These are phyloP conservation scores for Heteromeles arbutifolia DNA, from an alignment of 306 rosid genomes.

Conservation along the genomic window DNA sequence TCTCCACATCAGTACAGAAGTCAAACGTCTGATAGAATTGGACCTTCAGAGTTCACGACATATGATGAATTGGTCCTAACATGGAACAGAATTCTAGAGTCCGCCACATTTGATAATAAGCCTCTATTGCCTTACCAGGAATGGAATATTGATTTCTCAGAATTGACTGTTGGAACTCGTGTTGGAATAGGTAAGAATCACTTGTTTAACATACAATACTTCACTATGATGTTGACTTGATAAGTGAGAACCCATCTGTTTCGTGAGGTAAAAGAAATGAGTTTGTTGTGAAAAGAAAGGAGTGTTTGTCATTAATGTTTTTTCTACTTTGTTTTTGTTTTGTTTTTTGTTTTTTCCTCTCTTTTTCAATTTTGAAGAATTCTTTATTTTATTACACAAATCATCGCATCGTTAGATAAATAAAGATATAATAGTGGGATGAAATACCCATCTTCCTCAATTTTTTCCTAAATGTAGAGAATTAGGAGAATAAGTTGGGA, in stretches of 20 bases:
- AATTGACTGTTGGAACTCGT: slow-evolving; percentile 87
- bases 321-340: too few species aligned
- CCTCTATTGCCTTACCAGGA: slow-evolving; percentile 78
- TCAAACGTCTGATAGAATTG: slow-evolving; percentile 56
- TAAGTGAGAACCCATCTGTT: neutral
- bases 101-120: slow-evolving; percentile 58
- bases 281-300: neutral
- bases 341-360: too few species aligned
- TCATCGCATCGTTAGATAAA: neutral
- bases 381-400: neutral
- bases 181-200: slow-evolving; percentile 81
- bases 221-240: neutral
- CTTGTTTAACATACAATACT: neutral
- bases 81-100: slow-evolving; percentile 83
- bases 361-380: too few species aligned
- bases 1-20: slow-evolving; percentile 82
- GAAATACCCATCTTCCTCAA: neutral
- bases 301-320: neutral
- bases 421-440: neutral
- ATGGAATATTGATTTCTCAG: slow-evolving; percentile 92
- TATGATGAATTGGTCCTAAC: slow-evolving; percentile 62
- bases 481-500: neutral
- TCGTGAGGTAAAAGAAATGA: neutral
- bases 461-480: neutral
- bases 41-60: slow-evolving; percentile 38